A percentile compares a stretch with the other conserved stretches of the same genome.
Evolutionary conservation across 2,329 filamentous ascomycete genomes (phyloP).

Genomic region (Pseudonectria buxi): DNA sequence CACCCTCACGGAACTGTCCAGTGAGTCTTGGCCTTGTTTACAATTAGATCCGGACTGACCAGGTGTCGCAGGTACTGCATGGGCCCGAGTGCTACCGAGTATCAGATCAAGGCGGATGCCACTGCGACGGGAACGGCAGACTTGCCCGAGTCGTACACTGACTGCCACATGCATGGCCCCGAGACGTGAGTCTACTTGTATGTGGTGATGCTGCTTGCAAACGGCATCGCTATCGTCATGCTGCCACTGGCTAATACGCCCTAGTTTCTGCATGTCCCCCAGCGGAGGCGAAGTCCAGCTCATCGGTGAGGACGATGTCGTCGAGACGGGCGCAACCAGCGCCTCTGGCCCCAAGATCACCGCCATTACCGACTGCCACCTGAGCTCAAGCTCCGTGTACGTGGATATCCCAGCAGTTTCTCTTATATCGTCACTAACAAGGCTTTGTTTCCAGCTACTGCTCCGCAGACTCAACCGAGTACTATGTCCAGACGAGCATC

Average conservation of each 20-base stretch:
- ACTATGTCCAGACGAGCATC: slow-evolving; percentile 36
- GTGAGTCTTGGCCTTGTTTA: not conserved
- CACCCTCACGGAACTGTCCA: slow-evolving; percentile 15
- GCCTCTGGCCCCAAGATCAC: slow-evolving; percentile 20
- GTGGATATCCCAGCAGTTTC: slow-evolving; percentile 1
- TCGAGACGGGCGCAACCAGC: slow-evolving; percentile 7
- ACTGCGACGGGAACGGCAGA: slow-evolving; percentile 12
- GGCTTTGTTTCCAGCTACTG: slow-evolving; percentile 30
- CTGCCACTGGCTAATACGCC: slow-evolving; percentile 1
- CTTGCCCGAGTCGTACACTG: slow-evolving; percentile 17
- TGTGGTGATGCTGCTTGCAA: no score
- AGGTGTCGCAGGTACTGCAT: slow-evolving; percentile 17
- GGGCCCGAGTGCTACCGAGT: slow-evolving; percentile 11
- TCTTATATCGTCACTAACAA: not conserved
- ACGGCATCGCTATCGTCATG: no score
- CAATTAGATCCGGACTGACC: no score
- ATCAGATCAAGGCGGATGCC: slow-evolving; percentile 12
- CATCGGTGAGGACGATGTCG: slow-evolving; percentile 8
- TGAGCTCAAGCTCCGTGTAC: slow-evolving; percentile 33
- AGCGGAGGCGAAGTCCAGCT: slow-evolving; percentile 19
- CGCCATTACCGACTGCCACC: slow-evolving; percentile 33
- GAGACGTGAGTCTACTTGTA: slow-evolving; percentile 7
- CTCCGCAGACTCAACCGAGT: slow-evolving; percentile 35
- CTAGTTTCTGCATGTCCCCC: slow-evolving; percentile 19
- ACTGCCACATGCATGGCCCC: slow-evolving; percentile 16